These are phyloP conservation scores for Schwanniomyces yamadae DNA, from an alignment of 805 yeast genomes.

Conservation along the genomic window DNA sequence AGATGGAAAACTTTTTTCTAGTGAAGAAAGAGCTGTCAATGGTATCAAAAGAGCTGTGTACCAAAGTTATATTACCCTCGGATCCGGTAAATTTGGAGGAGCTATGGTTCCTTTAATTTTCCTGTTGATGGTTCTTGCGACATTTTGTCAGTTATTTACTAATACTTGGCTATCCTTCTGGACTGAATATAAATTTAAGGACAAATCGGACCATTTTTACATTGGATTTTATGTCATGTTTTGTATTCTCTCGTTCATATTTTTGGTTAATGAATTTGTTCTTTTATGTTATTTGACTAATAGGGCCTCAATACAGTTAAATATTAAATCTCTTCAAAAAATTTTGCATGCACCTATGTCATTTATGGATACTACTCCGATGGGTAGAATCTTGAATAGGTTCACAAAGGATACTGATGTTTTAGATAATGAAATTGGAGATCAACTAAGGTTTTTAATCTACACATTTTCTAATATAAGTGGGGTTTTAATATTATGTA, in stretches of 20 bases:
- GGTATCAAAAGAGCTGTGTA: constrained; percentile 51
- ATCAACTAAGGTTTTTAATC: constrained; percentile 61
- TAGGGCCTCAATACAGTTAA: constrained; percentile 56
- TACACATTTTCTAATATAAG: constrained; percentile 52
- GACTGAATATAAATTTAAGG: constrained; percentile 56
- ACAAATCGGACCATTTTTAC: constrained; percentile 53
- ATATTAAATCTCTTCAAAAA: constrained; percentile 56
- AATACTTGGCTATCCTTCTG: constrained; percentile 85
- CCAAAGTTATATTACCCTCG: constrained; percentile 48
- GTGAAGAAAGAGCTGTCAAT: constrained; percentile 61
- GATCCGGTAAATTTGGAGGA: constrained; percentile 49
- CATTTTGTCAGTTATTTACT: constrained; percentile 56
- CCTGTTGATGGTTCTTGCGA: constrained; percentile 29
- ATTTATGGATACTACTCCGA: constrained; percentile 81
- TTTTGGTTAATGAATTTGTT: constrained; percentile 43
- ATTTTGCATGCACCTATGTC: constrained; percentile 79
- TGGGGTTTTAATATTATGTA: constrained; percentile 49
- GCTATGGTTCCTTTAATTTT: constrained; percentile 22
- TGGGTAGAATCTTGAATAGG: constrained; percentile 82
- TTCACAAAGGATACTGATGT: constrained; percentile 88
- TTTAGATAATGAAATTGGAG: constrained; percentile 75
- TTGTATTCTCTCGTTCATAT: constrained; percentile 47
- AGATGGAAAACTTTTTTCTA: constrained; percentile 31
- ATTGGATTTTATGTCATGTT: constrained; percentile 73
- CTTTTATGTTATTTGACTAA: constrained; percentile 50